phyloP scores from a whole-genome alignment of 2,329 filamentous ascomycete genomes.

The Neofusicoccum sp. region DNA sequence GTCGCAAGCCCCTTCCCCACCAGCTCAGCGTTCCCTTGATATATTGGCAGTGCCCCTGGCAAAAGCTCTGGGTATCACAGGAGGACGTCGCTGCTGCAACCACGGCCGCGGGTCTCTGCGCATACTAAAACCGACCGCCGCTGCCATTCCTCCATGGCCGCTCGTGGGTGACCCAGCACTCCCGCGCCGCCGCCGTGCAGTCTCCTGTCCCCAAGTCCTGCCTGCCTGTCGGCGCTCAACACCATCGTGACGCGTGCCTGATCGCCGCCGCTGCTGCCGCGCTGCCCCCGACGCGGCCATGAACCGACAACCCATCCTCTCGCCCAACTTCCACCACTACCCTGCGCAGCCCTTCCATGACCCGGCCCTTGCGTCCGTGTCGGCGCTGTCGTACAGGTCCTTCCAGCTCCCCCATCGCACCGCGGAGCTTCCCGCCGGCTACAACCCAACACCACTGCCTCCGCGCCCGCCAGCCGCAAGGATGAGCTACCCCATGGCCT shows the following conservation, averaged over 20 bases:
- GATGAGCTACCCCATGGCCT: constrained; percentile 40
- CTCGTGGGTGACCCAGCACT: constrained; percentile 32
- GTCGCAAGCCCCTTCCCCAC: constrained; percentile 32
- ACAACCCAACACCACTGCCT: constrained; percentile 20
- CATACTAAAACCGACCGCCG: constrained; percentile 36
- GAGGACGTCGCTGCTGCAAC: constrained; percentile 37
- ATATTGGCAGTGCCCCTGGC: constrained; percentile 40
- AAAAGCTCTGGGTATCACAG: constrained; percentile 32
- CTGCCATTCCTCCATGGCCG: constrained; percentile 32
- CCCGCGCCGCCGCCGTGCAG: constrained; percentile 34
- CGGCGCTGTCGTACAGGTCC: constrained; percentile 37
- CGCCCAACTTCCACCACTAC: constrained; percentile 19
- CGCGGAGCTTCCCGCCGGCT: constrained; percentile 38
- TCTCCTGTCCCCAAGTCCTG: constrained; percentile 14
- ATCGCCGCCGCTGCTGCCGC: constrained; percentile 7
- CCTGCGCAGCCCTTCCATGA: constrained; percentile 21
- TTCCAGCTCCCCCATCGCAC: constrained; percentile 42
- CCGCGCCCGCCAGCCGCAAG: constrained; percentile 23
- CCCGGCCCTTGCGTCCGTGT: constrained; percentile 22
- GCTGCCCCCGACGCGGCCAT: constrained; percentile 18
- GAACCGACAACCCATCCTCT: constrained; percentile 20
- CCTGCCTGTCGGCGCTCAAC: constrained; percentile 2
- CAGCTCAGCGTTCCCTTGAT: constrained; percentile 32
- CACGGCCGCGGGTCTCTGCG: constrained; percentile 32
- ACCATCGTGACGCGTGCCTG: constrained; percentile 16